These are phyloP conservation scores for Microdochium nivale DNA, from an alignment of 2,329 filamentous ascomycete species.

Conservation along the genomic window DNA sequence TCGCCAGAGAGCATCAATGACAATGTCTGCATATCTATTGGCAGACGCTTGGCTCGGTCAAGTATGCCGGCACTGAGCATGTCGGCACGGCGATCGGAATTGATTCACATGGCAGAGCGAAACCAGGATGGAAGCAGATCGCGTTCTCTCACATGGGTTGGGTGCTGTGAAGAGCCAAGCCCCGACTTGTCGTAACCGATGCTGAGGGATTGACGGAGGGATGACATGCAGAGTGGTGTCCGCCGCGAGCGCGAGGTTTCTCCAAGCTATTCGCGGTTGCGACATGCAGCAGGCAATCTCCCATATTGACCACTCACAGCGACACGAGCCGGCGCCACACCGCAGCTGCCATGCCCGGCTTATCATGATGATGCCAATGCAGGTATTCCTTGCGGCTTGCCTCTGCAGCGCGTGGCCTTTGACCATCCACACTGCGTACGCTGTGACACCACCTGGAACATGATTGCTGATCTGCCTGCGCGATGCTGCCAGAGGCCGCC, in stretches of 20 bases:
- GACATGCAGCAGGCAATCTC: neutral
- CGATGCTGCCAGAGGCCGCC: neutral
- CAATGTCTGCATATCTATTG: too few species aligned
- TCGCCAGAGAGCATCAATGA: too few species aligned
- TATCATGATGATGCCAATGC: neutral
- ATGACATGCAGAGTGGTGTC: neutral
- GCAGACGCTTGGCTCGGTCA: neutral
- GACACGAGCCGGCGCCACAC: neutral
- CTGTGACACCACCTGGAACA: neutral
- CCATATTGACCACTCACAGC: neutral
- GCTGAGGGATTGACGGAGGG: neutral
- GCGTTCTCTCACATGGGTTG: neutral
- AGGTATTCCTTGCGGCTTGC: neutral
- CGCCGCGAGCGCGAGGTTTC: neutral
- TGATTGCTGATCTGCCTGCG: neutral
- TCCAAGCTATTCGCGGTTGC: neutral
- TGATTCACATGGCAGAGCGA: neutral
- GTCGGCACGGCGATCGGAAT: neutral
- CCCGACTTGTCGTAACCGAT: neutral
- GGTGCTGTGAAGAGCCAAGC: too few species aligned
- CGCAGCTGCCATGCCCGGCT: neutral
- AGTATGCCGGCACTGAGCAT: neutral
- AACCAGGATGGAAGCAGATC: neutral
- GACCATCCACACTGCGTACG: neutral
- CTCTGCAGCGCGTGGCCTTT: neutral